Base-by-base conservation (phyloP, 768 basidiomycete genomes). In the Phlebiopsis gigantea region DNA sequence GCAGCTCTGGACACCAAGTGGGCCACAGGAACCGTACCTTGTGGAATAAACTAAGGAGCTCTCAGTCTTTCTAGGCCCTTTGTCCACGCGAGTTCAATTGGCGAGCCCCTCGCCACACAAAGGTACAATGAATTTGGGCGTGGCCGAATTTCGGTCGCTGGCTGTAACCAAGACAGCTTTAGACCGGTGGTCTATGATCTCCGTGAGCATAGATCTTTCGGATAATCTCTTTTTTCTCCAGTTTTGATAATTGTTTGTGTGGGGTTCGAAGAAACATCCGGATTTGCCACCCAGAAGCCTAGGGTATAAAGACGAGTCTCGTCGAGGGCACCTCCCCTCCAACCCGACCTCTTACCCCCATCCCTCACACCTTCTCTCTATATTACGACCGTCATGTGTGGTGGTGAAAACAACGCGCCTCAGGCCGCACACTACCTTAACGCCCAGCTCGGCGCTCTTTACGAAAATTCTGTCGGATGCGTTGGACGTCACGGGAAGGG, bases 401-500 rank as follows among this genome's bases (percentile, higher is more conserved):
- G 58, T 21, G 66, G 63, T 49, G 64, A 63, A 48, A 67, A 67
- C 39, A 56, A 58, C 29, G 66, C 66, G 3, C 60, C 62, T 14
- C 63, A 63, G 21, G 60, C 63, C 4, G 53, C 58, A 19, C 60
- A 62, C 34, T 68, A 65, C 52, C 45, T 68, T 52, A 66, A 66
- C 47, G 61, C 61, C 9, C 68, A 67, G 51, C 62, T 67, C 12
- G 45, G 53, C 9, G 62, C 62, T 19, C 59, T 65, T 12, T 63
- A 62, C 48, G 57, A 63, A 24, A 65, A 63, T 39, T 61, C 67
- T 15, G 29, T 51, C 22, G 34, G 31, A 41, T 66, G 67, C 34
- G 39, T 64, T 12, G 42, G 56, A 19, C 52, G 61, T 17, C 61
- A 66, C 45, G 42, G 53, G 9, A 47, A 61, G 2, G 57, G 58